Conservation (phyloP, 176 grass and related monocot genomes). For the Bothriochloa decipiens region DNA sequence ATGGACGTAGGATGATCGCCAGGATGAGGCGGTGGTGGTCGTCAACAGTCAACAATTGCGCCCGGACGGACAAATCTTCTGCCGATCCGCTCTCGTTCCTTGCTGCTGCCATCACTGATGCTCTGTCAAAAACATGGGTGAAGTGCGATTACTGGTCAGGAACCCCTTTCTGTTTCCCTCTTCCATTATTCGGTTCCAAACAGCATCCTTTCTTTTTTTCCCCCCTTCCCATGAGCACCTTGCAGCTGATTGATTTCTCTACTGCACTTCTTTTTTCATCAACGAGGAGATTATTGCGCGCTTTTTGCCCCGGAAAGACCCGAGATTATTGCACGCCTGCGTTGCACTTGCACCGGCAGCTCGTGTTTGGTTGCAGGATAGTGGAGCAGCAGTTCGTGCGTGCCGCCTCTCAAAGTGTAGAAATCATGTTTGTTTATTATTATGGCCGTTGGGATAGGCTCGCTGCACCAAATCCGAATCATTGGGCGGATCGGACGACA, state of each 20-base stretch:
- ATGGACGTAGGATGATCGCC: background rate
- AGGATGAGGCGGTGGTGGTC: background rate
- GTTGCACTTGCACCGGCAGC: background rate
- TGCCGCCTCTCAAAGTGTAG: background rate
- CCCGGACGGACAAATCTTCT: constrained; percentile 19
- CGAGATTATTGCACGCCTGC: background rate
- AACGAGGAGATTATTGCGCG: background rate
- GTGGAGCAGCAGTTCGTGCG: background rate
- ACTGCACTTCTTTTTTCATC: background rate
- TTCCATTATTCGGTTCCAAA: background rate
- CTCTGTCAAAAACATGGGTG: background rate
- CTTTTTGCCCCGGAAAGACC: background rate
- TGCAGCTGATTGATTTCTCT: background rate
- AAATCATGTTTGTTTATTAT: too few species aligned
- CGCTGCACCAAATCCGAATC: constrained; percentile 6
- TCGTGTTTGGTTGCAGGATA: background rate
- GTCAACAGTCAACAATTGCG: constrained; percentile 42
- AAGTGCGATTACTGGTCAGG: constrained; percentile 2
- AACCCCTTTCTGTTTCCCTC: background rate
- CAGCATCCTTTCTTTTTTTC: too few species aligned
- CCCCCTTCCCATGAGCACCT: background rate
- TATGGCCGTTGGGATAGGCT: background rate
- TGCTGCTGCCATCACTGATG: background rate
- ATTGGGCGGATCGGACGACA: background rate
- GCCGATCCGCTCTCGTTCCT: background rate